phyloP scores from a whole-genome alignment of 306 rosid species.

The Rubus idaeus region DNA sequence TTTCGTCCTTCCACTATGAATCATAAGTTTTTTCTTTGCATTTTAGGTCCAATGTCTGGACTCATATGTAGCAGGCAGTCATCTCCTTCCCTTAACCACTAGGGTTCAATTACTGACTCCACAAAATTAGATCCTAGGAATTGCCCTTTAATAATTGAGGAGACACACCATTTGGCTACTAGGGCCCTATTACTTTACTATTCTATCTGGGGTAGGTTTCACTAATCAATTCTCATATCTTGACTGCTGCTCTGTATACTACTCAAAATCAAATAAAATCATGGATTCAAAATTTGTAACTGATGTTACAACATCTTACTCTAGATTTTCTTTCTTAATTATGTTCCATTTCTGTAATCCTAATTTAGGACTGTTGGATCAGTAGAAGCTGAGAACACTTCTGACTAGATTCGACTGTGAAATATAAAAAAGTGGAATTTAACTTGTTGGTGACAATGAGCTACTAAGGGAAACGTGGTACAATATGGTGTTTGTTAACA shows the following conservation, averaged over 20 bases:
- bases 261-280: not conserved
- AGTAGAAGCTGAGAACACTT: not conserved
- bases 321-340: not conserved
- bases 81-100: not conserved
- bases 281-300: not conserved
- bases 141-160: not conserved
- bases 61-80: not conserved
- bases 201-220: not conserved
- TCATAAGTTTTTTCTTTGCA: not conserved
- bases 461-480: not conserved
- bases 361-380: not conserved
- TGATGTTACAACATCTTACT: not conserved
- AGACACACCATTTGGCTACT: not conserved
- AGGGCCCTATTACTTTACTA: not conserved
- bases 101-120: not conserved
- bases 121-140: not conserved
- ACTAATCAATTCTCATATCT: too few species aligned
- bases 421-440: not conserved
- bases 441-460: not conserved
- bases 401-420: slow-evolving; percentile 1
- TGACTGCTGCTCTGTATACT: not conserved
- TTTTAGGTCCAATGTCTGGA: not conserved
- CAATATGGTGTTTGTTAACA: not conserved
- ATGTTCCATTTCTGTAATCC: not conserved
- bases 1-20: not conserved